These are phyloP conservation scores for Cyberlindnera meyerae DNA, from an alignment of 805 yeast species.

Conservation along the genomic window DNA sequence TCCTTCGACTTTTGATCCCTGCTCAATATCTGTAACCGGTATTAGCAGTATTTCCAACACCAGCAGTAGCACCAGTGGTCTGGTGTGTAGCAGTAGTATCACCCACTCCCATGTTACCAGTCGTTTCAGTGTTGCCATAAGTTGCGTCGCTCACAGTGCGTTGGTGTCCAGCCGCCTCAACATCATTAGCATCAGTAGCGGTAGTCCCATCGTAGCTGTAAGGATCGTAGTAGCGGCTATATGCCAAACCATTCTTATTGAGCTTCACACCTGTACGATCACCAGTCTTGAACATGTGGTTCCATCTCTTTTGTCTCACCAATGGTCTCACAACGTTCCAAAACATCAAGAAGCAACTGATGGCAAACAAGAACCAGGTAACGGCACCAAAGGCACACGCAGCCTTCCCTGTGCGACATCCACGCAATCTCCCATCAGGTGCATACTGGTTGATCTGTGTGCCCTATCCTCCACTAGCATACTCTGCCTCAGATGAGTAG, in stretches of 20 bases:
- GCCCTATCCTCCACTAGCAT: background rate
- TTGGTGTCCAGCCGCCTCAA: background rate
- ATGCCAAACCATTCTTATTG: slow-evolving; percentile 8
- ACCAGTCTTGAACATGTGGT: slow-evolving; percentile 2
- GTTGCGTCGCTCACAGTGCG: background rate
- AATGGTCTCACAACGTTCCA: slow-evolving; percentile 26
- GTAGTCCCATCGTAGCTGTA: no score
- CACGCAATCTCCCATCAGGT: slow-evolving; percentile 1
- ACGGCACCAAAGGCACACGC: slow-evolving; percentile 16
- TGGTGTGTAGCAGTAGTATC: background rate
- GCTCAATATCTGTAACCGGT: no score
- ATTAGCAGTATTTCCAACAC: background rate
- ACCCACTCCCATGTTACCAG: background rate
- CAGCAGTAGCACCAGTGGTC: background rate
- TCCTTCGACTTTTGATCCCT: no score
- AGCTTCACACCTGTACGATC: slow-evolving; percentile 3
- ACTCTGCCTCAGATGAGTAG: no score
- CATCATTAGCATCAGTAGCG: background rate
- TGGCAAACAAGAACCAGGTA: slow-evolving; percentile 24
- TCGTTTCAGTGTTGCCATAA: background rate
- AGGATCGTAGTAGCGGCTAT: slow-evolving; percentile 2
- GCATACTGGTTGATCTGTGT: background rate
- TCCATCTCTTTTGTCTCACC: slow-evolving; percentile 1
- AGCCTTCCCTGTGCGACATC: slow-evolving; percentile 14
- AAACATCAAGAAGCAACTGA: slow-evolving; percentile 24